Percentiles rank a stretch among this genome's conserved stretches.
Evolutionary conservation across 495 filamentous ascomycete genomes (phyloP).

Genomic region (Hypoxylon subgilvum): DNA sequence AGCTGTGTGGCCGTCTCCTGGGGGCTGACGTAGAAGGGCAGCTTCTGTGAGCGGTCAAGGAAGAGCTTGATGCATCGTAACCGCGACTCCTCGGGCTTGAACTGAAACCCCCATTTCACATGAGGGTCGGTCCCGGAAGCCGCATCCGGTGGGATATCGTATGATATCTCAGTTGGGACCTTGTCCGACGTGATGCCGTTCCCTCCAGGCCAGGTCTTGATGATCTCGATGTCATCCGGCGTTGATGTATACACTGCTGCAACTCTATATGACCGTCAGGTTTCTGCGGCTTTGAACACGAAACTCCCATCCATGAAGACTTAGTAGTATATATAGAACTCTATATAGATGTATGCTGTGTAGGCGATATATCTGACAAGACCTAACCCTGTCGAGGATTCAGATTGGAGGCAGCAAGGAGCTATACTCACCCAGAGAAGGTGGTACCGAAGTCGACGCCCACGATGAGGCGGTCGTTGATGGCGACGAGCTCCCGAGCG

Average conservation of each 20-base stretch:
- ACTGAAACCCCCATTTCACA: constrained; percentile 79
- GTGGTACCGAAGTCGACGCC: constrained; percentile 75
- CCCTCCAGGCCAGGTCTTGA: constrained; percentile 81
- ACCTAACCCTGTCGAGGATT: background rate
- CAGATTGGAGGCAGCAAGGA: background rate
- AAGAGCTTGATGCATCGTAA: constrained; percentile 82
- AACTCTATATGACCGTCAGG: constrained; percentile 55
- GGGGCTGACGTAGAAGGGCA: constrained; percentile 77
- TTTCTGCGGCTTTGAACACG: background rate
- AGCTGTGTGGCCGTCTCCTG: constrained; percentile 74
- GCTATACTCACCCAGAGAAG: constrained; percentile 64
- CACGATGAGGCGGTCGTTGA: constrained; percentile 65
- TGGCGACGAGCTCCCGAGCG: constrained; percentile 50
- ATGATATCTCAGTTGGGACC: constrained; percentile 68
- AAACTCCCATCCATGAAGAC: background rate
- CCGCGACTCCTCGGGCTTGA: constrained; percentile 73
- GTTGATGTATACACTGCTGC: constrained; percentile 77
- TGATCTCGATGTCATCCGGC: constrained; percentile 78
- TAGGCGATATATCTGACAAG: background rate
- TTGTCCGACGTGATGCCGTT: constrained; percentile 75
- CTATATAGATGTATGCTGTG: background rate
- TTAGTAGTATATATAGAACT: background rate
- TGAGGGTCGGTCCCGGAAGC: constrained; percentile 43
- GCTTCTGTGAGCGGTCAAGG: constrained; percentile 76
- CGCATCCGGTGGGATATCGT: constrained; percentile 51